Conservation (phyloP, 257 asterid genomes). For the Ophiorrhiza pumila region DNA sequence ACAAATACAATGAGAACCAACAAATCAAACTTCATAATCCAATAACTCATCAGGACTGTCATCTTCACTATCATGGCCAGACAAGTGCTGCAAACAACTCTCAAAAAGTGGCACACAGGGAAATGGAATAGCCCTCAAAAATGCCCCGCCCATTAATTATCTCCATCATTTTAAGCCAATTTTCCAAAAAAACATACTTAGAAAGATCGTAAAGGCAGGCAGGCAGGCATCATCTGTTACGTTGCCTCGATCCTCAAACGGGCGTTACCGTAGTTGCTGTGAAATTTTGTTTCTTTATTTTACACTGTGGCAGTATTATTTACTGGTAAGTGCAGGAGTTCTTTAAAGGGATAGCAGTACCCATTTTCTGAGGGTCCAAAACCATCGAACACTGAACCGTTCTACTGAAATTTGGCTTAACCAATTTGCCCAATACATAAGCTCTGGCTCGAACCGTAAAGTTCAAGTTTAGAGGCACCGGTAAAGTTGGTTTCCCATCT, state of each 20-base stretch:
- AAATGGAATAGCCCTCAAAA: not conserved
- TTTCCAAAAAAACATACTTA: not conserved
- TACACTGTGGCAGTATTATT: not conserved
- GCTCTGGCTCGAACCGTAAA: conserved; percentile 71
- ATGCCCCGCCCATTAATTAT: not conserved
- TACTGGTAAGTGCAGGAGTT: conserved; percentile 52
- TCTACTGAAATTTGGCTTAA: conserved; percentile 66
- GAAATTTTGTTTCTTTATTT: not conserved
- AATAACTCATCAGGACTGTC: not conserved
- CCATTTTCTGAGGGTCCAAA: conserved; percentile 73
- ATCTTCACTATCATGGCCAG: not conserved
- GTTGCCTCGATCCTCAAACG: too few relatives aligned
- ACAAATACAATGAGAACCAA: not conserved
- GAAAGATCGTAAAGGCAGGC: not conserved
- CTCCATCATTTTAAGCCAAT: too few relatives aligned
- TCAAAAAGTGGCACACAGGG: too few relatives aligned
- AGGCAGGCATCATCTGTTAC: too few relatives aligned
- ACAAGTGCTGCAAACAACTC: not conserved
- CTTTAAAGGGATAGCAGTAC: conserved; percentile 42
- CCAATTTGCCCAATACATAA: conserved; percentile 73
- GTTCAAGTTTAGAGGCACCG: conserved; percentile 54
- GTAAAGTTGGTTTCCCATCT: conserved; percentile 48
- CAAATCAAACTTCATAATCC: not conserved
- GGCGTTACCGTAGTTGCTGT: too few relatives aligned
- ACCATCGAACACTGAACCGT: conserved; percentile 49